A percentile compares a stretch with the other conserved stretches of the same genome.
Evolutionary conservation across 2,329 filamentous ascomycete genomes (phyloP).

Genomic region (Colletotrichum sidae): DNA sequence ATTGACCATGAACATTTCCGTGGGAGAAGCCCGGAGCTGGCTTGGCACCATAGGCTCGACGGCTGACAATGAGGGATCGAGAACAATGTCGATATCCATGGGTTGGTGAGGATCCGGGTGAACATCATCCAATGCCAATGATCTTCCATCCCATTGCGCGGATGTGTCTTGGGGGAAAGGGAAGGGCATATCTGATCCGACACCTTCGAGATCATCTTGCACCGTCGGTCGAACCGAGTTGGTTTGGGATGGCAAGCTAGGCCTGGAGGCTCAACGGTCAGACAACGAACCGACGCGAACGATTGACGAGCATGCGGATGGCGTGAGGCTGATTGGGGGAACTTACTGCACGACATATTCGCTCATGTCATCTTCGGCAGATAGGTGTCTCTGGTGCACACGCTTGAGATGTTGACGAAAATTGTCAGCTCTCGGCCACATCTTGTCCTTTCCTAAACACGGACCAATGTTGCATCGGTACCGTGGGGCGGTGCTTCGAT

Average conservation of each 20-base stretch:
- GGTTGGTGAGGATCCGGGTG: slow-evolving; percentile 7
- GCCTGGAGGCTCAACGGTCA: no score
- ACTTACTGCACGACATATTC: slow-evolving; percentile 47
- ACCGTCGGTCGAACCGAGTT: neutral
- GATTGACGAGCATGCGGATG: no score
- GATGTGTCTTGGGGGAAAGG: neutral
- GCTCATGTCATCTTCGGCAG: slow-evolving; percentile 52
- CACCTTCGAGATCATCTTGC: slow-evolving; percentile 29
- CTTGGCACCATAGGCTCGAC: neutral
- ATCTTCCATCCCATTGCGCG: neutral
- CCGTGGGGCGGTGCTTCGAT: slow-evolving; percentile 59
- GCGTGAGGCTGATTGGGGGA: no score
- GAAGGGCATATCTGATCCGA: slow-evolving; percentile 14
- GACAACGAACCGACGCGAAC: no score
- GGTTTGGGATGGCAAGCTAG: no score
- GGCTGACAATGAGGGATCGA: slow-evolving; percentile 21
- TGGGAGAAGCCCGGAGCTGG: neutral
- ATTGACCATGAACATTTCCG: neutral
- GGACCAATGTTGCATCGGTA: slow-evolving; percentile 69
- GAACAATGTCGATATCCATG: slow-evolving; percentile 22
- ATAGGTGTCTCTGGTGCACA: slow-evolving; percentile 65
- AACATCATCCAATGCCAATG: slow-evolving; percentile 15
- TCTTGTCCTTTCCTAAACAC: slow-evolving; percentile 73
- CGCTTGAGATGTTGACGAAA: slow-evolving; percentile 83
- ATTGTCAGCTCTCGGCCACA: slow-evolving; percentile 87